phyloP scores from a whole-genome alignment of 2,329 filamentous ascomycete species.

The Ustilaginoidea virens region DNA sequence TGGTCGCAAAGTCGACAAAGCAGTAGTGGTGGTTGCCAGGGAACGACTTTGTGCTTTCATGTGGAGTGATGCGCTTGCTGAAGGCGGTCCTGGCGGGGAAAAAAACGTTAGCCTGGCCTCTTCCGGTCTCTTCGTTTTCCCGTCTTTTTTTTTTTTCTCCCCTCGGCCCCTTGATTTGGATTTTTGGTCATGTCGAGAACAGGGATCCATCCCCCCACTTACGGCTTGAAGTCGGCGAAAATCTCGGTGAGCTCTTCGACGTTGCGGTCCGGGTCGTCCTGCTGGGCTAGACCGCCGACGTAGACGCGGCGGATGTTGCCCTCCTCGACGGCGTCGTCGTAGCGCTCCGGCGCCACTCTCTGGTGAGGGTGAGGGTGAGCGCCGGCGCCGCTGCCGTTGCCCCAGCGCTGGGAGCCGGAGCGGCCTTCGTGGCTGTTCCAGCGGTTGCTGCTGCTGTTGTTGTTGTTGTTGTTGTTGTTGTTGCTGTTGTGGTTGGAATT shows the following conservation, averaged over 20 bases:
- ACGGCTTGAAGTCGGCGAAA: constrained; percentile 27
- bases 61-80: constrained; percentile 41
- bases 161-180: no score
- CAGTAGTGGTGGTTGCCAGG: constrained; percentile 45
- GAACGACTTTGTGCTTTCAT: constrained; percentile 33
- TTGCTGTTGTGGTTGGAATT: constrained; percentile 7
- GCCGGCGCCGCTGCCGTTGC: constrained; percentile 26
- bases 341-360: no score
- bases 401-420: constrained; percentile 24
- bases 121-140: no score
- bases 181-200: no score
- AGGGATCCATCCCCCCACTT: constrained; percentile 18
- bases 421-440: no score
- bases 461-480: constrained; percentile 29
- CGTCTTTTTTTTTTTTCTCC: no score
- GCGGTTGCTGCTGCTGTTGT: constrained; percentile 14
- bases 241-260: constrained; percentile 29
- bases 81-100: constrained; percentile 13
- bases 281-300: constrained; percentile 33
- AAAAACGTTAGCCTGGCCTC: no score
- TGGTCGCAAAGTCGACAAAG: constrained; percentile 46
- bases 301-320: constrained; percentile 23
- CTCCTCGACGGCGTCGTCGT: constrained; percentile 6
- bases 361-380: no score
- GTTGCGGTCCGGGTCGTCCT: constrained; percentile 31